Conservation (phyloP, 2,329 filamentous ascomycete species). For the Phaeosphaeria sp. region DNA sequence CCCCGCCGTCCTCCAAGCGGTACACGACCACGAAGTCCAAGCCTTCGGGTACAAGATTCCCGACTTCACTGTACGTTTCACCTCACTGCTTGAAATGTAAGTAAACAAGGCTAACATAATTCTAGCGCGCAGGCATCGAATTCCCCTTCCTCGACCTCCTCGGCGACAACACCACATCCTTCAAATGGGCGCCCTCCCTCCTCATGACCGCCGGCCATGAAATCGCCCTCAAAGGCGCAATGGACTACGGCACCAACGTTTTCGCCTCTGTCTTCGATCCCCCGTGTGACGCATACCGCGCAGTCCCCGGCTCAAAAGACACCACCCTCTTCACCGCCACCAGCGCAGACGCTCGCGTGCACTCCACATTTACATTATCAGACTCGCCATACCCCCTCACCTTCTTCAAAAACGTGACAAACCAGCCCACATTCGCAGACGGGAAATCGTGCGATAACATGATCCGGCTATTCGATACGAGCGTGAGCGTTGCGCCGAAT, state of each 20-base stretch:
- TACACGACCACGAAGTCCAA: constrained; percentile 61
- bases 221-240: constrained; percentile 55
- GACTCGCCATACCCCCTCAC: constrained; percentile 35
- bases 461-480: constrained; percentile 56
- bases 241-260: constrained; percentile 56
- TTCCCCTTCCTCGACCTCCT: constrained; percentile 65
- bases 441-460: constrained; percentile 54
- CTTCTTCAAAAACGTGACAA: constrained; percentile 61
- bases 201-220: constrained; percentile 55
- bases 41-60: constrained; percentile 52
- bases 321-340: constrained; percentile 31
- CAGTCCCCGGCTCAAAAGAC: constrained; percentile 23
- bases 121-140: constrained; percentile 58
- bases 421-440: constrained; percentile 59
- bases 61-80: constrained; percentile 57
- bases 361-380: constrained; percentile 32
- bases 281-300: constrained; percentile 58
- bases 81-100: constrained; percentile 10
- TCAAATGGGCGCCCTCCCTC: constrained; percentile 59
- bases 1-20: constrained; percentile 59
- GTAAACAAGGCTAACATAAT: constrained; percentile 17
- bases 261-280: constrained; percentile 56
- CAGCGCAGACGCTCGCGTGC: constrained; percentile 19
- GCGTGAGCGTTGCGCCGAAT: constrained; percentile 45
- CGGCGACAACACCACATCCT: constrained; percentile 59